Evolutionary conservation across 1,284 basidiomycete species (phyloP), one percentile per base, ranked within the genome.

Genomic region (Trametes sp.): DNA sequence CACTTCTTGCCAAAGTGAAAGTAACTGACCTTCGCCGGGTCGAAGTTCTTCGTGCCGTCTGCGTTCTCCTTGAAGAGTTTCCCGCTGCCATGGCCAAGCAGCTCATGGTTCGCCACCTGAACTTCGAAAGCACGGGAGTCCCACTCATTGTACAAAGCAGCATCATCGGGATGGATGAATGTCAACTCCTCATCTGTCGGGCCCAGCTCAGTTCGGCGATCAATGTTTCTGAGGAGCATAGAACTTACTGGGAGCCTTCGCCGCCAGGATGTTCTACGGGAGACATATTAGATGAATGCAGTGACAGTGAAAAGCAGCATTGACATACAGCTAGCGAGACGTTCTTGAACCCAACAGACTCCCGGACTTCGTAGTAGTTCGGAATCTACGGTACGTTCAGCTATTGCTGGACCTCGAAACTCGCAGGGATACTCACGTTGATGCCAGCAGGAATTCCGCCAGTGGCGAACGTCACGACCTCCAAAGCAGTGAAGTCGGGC

Each of bases 361-460:
- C 93, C 49, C 93, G 82, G 59, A 94, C 84, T 64, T 93, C 86
- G 70, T 93, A 94, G 71, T 93, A 93, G 69, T 92, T 90, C 82
- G 87, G 64, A 11, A 62, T 67, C 59, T 56, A 35, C 11, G n/a
- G 48, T 19, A 2, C 48, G 7, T 31, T 26, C 4, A 41, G 23
- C 5, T 4, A 52, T 19, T 26, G 23, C n/a, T 6, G n/a, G 24
- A 28, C 4, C n/a, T n/a, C n/a, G 57, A 49, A 31, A 41, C 13
- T 11, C 24, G 48, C 26, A 60, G 16, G 7, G 5, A 8, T 29
- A 73, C 82, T 63, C 71, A 90, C 89, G 71, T 93, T 94, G 63
- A 94, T 94, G 59, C 93, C 93, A 69, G 85, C 89, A 28, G 93
- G 93, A 61, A 95, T 93, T 35, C 92, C 89, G 70, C 89, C 91